phyloP scores from a whole-genome alignment of 2,329 filamentous ascomycete species.

The Orbilia oligospora region DNA sequence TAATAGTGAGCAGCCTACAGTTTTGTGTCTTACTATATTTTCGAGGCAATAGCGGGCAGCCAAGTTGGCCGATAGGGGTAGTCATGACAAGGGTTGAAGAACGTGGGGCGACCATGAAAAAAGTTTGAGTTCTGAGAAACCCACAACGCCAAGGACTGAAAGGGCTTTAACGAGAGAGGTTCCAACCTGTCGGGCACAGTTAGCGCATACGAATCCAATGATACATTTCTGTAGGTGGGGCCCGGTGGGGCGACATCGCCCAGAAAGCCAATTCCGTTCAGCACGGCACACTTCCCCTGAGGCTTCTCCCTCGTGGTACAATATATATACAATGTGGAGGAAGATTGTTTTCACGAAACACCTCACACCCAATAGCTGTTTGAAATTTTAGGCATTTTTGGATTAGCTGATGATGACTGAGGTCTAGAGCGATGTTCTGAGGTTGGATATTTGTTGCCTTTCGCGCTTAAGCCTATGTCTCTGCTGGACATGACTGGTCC shows the following conservation, averaged over 20 bases:
- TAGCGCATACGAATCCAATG: conserved; percentile 51
- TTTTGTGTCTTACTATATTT: background rate
- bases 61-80: conserved; percentile 32
- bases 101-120: conserved; percentile 12
- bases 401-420: conserved; percentile 45
- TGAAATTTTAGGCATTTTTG: conserved; percentile 22
- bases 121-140: conserved; percentile 19
- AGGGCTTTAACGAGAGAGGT: conserved; percentile 56
- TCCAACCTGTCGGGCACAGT: conserved; percentile 52
- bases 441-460: background rate
- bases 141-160: conserved; percentile 48
- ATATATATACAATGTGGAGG: conserved; percentile 35
- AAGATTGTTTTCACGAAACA: conserved; percentile 47
- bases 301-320: conserved; percentile 35
- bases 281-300: conserved; percentile 49
- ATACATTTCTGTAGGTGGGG: conserved; percentile 20
- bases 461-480: conserved; percentile 30
- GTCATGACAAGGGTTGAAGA: conserved; percentile 8
- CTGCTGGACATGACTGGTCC: background rate
- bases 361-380: conserved; percentile 52
- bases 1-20: conserved; percentile 4
- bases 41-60: background rate
- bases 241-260: conserved; percentile 24
- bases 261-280: conserved; percentile 24
- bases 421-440: conserved; percentile 11